These are phyloP conservation scores for Aspergillus aculeatinus DNA, from an alignment of 2,329 filamentous ascomycete species.

Conservation along the genomic window DNA sequence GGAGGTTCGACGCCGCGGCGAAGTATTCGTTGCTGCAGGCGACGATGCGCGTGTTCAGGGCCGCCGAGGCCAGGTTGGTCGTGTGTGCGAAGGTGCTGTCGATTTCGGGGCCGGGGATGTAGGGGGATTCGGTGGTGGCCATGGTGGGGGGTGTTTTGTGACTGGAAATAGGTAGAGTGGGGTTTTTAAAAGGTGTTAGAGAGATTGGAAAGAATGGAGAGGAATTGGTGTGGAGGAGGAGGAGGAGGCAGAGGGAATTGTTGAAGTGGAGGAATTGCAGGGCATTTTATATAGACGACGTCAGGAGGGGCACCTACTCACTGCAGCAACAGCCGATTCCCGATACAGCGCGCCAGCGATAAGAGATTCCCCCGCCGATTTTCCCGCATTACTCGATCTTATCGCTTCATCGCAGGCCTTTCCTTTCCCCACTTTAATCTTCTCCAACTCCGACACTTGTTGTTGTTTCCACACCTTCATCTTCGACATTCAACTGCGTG, in stretches of 20 bases:
- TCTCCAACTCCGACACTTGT: background rate
- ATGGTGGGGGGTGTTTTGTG: background rate
- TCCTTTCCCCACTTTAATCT: background rate
- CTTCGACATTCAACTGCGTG: background rate
- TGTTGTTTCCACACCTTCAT: background rate
- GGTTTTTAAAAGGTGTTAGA: background rate
- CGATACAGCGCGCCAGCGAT: background rate
- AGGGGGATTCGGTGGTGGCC: conserved; percentile 15
- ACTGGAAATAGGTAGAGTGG: background rate
- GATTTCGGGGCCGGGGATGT: conserved; percentile 50
- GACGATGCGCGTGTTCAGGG: conserved; percentile 55
- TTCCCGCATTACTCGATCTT: conserved; percentile 21
- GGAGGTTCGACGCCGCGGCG: conserved; percentile 59
- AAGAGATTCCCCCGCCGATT: conserved; percentile 11
- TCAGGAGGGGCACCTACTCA: background rate
- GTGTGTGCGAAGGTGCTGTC: conserved; percentile 56
- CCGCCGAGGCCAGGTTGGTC: conserved; percentile 48
- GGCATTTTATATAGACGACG: background rate
- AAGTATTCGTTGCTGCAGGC: conserved; percentile 63
- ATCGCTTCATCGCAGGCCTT: conserved; percentile 15
- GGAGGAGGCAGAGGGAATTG: background rate
- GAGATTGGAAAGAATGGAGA: background rate
- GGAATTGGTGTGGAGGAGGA: background rate
- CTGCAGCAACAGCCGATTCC: too few species aligned
- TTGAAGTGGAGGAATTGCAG: background rate